Base-by-base conservation (phyloP, 192 early-diverging fungal species). In the Podochytrium sp. region DNA sequence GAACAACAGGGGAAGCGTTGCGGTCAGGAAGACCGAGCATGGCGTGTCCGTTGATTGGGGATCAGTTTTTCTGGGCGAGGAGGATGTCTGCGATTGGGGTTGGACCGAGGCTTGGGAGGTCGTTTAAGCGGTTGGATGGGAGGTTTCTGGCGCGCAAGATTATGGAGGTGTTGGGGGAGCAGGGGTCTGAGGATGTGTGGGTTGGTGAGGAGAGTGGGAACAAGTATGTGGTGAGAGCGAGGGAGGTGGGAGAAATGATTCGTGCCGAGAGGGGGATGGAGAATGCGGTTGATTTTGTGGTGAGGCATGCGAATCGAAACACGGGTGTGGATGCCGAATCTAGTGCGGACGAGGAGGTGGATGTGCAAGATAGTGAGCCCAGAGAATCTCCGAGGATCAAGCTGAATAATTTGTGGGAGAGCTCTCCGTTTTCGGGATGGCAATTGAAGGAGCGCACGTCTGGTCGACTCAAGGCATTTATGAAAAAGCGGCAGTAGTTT, bases 1-100 rank as follows among this genome's bases (percentile, higher is more conserved):
- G 90, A 25, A 91, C 90, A 1, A 86, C 85, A 2, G 84, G 88
- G 1, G 89, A 89, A 25, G 90, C 86, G 30, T 52, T 91, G 27
- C 80, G 87, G 2, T 86, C 86, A 0, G 90, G 90, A 4, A 40
- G 23, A 76, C 90, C 90, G 2, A 88, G 86, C 1, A 74, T 89
- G 16, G 79, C 89, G 37, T 87, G 86, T 65, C 89, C 90, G 25
- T 89, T 86, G 70, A 56, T 67, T 65, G 56, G 64, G 3, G 56
- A 67, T 27, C 70, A 75, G 56, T 20, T 76, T 40, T 91, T 91
- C 70, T 91, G 89, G 89, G 90, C 83, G 5, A 79, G 87, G 33
- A 85, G 89, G 6, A 53, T 91, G 4, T 4, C 55, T 23, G 55
- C 49, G 6, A 80, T 88, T 74, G 85, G 85, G 2, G 74, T 87